Evolutionary conservation across 31 red algal species (phyloP), one percentile per base, ranked within the genome.

Genomic region (Odonthalia washingtoniensis): DNA sequence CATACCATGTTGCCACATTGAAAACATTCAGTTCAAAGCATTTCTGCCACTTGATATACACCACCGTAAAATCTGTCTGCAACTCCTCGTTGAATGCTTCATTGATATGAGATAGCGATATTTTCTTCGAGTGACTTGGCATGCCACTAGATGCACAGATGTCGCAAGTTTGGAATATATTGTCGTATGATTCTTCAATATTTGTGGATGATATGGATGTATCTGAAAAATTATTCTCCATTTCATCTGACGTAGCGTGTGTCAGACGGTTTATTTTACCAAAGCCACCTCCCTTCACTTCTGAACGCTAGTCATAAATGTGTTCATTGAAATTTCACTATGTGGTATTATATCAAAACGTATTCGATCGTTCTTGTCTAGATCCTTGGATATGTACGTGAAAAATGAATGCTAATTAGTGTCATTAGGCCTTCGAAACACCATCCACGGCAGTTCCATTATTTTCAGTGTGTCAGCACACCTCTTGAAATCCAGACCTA

Each of bases 51-150:
- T 17, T 5, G 32, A 32, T 5, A n/a, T n/a, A n/a, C n/a, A n/a
- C n/a, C n/a, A n/a, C n/a, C n/a, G n/a, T n/a, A n/a, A n/a, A n/a
- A n/a, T 81, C 77, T 5, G 77, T 46, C 65, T 81, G 77, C 4
- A 81, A 33, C 30, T 65, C 43, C 5, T 62, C 4, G 33, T 81
- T 81, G 49, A 81, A 65, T 24, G 43, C 77, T 32, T 61, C 52
- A 32, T 65, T 81, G 4, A 81, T 39, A 33, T 81, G 77, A n/a
- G 43, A 14, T 12, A 81, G 5, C 16, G 73, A 65, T 60, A 81
- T 81, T 18, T 65, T 65, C 16, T 44, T 46, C 43, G 37, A 16
- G 74, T 46, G 9, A n/a, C 21, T n/a, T n/a, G 49, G 49, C 21
- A 9, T 9, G 9, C 49, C 49, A 57, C 12, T 14, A 14, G 49